Conservation (phyloP, 805 yeast species). For the Millerozyma miso region DNA sequence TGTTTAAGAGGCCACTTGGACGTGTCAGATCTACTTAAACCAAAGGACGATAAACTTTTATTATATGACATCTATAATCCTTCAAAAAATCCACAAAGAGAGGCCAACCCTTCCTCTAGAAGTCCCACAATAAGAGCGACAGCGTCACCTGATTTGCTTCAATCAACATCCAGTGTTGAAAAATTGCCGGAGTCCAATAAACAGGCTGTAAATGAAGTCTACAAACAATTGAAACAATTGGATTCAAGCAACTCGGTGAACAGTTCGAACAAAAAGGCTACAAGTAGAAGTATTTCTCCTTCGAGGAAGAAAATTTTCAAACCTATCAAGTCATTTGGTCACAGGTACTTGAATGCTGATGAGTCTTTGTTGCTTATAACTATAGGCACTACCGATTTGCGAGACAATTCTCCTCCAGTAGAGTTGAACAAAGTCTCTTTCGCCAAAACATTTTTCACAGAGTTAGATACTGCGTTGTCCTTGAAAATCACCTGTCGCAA, state of each 20-base stretch:
- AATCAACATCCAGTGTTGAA: conserved; percentile 31
- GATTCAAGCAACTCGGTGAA: conserved; percentile 14
- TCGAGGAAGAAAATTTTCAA: conserved; percentile 25
- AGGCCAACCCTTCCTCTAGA: conserved; percentile 9
- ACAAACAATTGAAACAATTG: conserved; percentile 33
- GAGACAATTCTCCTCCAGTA: conserved; percentile 56
- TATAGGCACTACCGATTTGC: conserved; percentile 78
- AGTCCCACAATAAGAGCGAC: conserved; percentile 6
- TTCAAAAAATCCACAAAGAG: conserved; percentile 27
- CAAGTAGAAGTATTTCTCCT: conserved; percentile 20
- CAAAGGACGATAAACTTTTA: conserved; percentile 33
- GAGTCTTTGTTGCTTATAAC: conserved; percentile 78
- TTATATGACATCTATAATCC: conserved; percentile 34
- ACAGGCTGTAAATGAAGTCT: conserved; percentile 31
- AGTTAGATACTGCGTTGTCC: conserved; percentile 83
- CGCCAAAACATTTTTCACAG: conserved; percentile 73
- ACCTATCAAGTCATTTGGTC: conserved; percentile 83
- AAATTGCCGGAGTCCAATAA: conserved; percentile 32
- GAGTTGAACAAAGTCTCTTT: conserved; percentile 71
- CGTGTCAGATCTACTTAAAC: conserved; percentile 60
- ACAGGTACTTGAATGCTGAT: conserved; percentile 57
- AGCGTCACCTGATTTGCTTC: conserved; percentile 8
- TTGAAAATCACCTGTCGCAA: conserved; percentile 50
- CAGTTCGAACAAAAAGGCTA: neutral
- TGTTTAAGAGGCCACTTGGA: conserved; percentile 80